Evolutionary conservation across 331 rosid genomes (phyloP), one percentile per base, ranked within the genome.

Genomic region (Cydonia oblonga): DNA sequence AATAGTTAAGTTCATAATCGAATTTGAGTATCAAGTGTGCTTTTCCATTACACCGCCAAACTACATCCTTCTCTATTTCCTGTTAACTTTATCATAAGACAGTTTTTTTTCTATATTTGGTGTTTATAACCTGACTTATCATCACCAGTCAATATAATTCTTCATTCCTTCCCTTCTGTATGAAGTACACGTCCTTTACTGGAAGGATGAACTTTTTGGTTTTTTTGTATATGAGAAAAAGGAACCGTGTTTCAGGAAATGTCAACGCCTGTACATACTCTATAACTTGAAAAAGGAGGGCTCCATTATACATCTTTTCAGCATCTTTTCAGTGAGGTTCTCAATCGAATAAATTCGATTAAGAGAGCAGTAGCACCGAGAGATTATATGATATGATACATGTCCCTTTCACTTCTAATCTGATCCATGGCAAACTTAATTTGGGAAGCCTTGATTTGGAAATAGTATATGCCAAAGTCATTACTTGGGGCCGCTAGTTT

Each of bases 121-220:
- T 73, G 65, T 65, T 72, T 56, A 30, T 64, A 30, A 59, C 80
- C 76, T 71, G 49, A 32, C 56, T 70, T 73, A 15, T 56, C 65
- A 80, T 79, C 65, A 71, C 63, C 53, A 60, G 72, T 46, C 63
- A 59, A 78, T 75, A 62, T 60, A 59, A 49, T 77, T 80, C 66
- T 30, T 14, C 71, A 9, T 53, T 67, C 68, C 9, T 44, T 66
- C 66, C 49, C 44, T 80, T 81, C 35, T 53, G 64, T 79, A 81
- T 84, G 25, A 84, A 78, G 87, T 85, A 85, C 87, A 75, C 75
- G 62, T 53, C 70, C 80, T 74, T 82, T 84, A 69, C 40, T 22
- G 42, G 69, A 71, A 77, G 38, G 81, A 33, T 56, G 75, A 56
- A 82, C 72, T 82, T 83, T 83, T 79, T 58, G 64, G 66, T 73